A percentile compares a stretch with the other conserved stretches of the same genome.
Evolutionary conservation across 495 filamentous ascomycete genomes (phyloP).

Genomic region (Penicillium taxi): DNA sequence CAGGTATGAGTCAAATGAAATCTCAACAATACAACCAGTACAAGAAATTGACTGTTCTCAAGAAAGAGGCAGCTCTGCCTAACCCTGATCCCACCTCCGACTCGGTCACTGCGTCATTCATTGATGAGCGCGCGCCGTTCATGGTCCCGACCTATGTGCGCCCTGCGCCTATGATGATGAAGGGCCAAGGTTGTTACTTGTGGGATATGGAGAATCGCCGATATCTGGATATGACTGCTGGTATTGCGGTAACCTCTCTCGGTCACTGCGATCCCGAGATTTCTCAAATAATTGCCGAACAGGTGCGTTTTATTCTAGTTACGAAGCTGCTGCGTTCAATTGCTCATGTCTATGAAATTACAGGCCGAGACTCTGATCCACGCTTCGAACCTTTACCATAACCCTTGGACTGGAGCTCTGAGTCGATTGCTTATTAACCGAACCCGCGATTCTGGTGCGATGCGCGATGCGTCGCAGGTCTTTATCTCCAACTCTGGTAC

Average conservation of each 20-base stretch:
- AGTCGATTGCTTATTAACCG: constrained; percentile 75
- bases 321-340: constrained; percentile 2
- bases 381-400: constrained; percentile 92
- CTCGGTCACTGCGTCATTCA: constrained; percentile 65
- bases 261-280: constrained; percentile 79
- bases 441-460: constrained; percentile 65
- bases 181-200: constrained; percentile 75
- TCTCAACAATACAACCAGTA: too few relatives aligned
- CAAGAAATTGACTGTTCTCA: constrained; percentile 5
- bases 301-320: constrained; percentile 43
- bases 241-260: constrained; percentile 90
- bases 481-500: constrained; percentile 94
- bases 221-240: constrained; percentile 91
- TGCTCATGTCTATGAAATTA: constrained; percentile 11
- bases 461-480: constrained; percentile 70
- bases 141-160: constrained; percentile 96
- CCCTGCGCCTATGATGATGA: constrained; percentile 82
- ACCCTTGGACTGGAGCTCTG: constrained; percentile 82
- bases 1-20: constrained; percentile 8
- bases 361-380: constrained; percentile 75
- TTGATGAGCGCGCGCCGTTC: constrained; percentile 64
- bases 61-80: constrained; percentile 58
- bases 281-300: constrained; percentile 59
- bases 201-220: constrained; percentile 83
- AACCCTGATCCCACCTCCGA: constrained; percentile 72